Evolutionary conservation across 108 stramenopile genomes (phyloP).

Genomic region (Epithemia pelagica): DNA sequence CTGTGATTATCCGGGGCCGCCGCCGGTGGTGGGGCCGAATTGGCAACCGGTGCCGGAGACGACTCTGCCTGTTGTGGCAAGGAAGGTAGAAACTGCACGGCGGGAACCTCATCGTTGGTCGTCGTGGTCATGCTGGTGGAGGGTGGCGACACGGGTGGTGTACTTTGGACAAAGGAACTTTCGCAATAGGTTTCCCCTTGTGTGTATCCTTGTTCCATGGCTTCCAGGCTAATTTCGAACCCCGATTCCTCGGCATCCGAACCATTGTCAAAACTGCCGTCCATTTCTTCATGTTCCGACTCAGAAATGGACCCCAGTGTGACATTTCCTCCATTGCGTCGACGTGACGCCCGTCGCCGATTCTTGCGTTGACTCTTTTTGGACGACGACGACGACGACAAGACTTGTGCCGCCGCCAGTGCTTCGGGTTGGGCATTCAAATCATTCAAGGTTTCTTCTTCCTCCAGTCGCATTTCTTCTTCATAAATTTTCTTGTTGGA

Average conservation of each 20-base stretch:
- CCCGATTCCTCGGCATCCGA: background rate
- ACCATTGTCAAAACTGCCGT: background rate
- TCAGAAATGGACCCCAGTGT: background rate
- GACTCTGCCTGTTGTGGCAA: too few relatives aligned
- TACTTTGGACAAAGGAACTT: background rate
- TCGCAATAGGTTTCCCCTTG: background rate
- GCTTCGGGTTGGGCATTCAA: background rate
- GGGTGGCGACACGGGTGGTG: background rate
- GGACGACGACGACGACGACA: background rate
- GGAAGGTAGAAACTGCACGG: too few relatives aligned
- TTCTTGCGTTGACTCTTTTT: background rate
- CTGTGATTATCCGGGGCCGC: background rate
- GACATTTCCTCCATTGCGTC: background rate
- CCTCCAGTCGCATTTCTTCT: background rate
- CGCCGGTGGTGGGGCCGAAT: too few relatives aligned
- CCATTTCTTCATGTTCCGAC: background rate
- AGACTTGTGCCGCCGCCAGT: background rate
- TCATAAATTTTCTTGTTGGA: background rate
- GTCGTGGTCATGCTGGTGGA: too few relatives aligned
- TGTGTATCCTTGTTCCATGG: background rate
- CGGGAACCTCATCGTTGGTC: too few relatives aligned
- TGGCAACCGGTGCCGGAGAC: too few relatives aligned
- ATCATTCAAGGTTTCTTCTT: background rate
- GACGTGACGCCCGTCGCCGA: too few relatives aligned
- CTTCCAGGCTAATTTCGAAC: background rate